Conservation (phyloP, 345 rosid genomes). For the Geranium brycei region DNA sequence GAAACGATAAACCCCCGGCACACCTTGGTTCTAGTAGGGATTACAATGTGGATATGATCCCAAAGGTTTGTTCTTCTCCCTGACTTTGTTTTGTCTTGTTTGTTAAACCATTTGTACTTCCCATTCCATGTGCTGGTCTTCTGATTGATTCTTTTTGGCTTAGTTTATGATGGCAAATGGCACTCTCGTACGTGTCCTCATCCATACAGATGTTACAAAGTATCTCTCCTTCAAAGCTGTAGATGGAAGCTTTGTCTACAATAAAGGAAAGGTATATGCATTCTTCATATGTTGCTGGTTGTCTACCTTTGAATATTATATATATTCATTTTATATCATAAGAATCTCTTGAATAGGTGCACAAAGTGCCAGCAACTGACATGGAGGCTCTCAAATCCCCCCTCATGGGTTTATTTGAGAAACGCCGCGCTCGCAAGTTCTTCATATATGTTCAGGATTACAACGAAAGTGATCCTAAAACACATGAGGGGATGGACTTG, state of each 20-base stretch:
- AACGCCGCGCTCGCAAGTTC: slow-evolving; percentile 87
- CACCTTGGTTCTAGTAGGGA: slow-evolving; percentile 92
- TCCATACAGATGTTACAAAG: slow-evolving; percentile 88
- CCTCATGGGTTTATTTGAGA: slow-evolving; percentile 95
- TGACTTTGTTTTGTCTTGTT: slow-evolving; percentile 3
- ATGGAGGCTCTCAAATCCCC: slow-evolving; percentile 94
- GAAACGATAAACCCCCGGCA: slow-evolving; percentile 78
- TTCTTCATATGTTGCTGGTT: not conserved
- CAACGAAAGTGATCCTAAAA: slow-evolving; percentile 66
- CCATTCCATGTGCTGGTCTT: not conserved
- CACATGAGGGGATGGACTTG: slow-evolving; percentile 94
- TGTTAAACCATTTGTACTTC: not conserved
- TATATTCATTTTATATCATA: slow-evolving; percentile 3
- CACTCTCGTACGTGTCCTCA: slow-evolving; percentile 92
- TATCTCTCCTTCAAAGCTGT: slow-evolving; percentile 89
- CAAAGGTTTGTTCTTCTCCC: slow-evolving; percentile 44
- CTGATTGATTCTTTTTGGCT: slow-evolving; percentile 3
- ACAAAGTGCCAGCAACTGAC: slow-evolving; percentile 94
- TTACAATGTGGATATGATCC: slow-evolving; percentile 96
- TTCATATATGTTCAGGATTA: slow-evolving; percentile 82
- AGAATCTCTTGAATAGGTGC: slow-evolving; percentile 39
- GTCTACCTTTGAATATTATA: not conserved
- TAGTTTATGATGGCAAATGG: slow-evolving; percentile 99
- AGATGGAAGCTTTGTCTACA: slow-evolving; percentile 88
- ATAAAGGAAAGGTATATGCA: slow-evolving; percentile 74